phyloP scores from a whole-genome alignment of 2,329 filamentous ascomycete species.

The Zymoseptoria passerinii region DNA sequence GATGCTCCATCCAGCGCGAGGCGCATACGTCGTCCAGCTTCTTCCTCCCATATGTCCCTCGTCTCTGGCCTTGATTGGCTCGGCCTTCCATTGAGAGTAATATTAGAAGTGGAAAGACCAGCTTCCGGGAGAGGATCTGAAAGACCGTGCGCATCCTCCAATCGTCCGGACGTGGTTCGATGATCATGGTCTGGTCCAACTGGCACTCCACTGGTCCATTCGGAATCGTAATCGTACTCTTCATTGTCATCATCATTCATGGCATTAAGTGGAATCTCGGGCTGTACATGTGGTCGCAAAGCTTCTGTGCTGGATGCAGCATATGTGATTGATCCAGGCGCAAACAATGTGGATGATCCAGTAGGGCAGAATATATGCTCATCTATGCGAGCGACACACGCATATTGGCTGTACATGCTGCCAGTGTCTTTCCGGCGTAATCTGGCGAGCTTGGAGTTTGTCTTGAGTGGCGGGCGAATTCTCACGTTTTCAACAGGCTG shows the following conservation, averaged over 20 bases:
- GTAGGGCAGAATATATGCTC: slow-evolving; percentile 23
- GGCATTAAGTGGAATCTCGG: slow-evolving; percentile 1
- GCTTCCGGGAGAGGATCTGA: not conserved
- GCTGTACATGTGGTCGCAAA: not conserved
- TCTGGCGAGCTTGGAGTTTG: slow-evolving; percentile 9
- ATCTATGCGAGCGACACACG: slow-evolving; percentile 23
- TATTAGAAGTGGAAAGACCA: not conserved
- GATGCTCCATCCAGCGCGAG: slow-evolving; percentile 16
- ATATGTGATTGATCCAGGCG: slow-evolving; percentile 10
- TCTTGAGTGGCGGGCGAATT: slow-evolving; percentile 9
- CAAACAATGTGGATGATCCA: slow-evolving; percentile 11
- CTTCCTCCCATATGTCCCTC: slow-evolving; percentile 18
- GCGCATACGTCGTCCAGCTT: slow-evolving; percentile 18
- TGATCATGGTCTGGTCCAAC: not conserved
- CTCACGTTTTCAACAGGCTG: slow-evolving; percentile 9
- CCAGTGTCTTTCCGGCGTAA: slow-evolving; percentile 9
- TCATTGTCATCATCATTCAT: slow-evolving; percentile 3
- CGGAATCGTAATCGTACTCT: slow-evolving; percentile 6
- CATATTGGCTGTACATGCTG: slow-evolving; percentile 16
- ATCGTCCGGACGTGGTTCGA: not conserved
- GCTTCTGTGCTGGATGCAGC: not conserved
- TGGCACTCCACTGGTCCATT: slow-evolving; percentile 9
- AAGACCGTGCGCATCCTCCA: not conserved
- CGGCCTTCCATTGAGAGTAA: not conserved
- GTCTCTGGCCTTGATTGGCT: slow-evolving; percentile 14